phyloP scores from a whole-genome alignment of 2,329 filamentous ascomycete species.

The Hymenotorrendiella dingleyae region DNA sequence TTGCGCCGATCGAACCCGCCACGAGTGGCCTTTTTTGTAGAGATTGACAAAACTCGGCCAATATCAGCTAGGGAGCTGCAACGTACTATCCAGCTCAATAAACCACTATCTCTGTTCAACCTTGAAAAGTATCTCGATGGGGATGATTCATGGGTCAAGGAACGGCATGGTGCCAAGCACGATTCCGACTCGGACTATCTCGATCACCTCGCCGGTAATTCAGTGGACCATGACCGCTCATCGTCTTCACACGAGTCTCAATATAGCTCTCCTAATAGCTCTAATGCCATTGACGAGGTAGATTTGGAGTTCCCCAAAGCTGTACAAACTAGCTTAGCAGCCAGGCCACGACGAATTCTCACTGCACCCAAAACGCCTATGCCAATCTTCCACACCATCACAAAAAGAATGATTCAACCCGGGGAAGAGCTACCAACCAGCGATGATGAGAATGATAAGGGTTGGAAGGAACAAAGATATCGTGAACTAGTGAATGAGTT shows the following conservation, averaged over 20 bases:
- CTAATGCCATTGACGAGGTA: neutral
- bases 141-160: slow-evolving; percentile 41
- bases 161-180: slow-evolving; percentile 37
- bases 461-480: slow-evolving; percentile 27
- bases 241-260: slow-evolving; percentile 22
- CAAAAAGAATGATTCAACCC: slow-evolving; percentile 21
- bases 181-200: slow-evolving; percentile 20
- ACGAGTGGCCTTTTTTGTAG: slow-evolving; percentile 40
- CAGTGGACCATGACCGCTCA: too few relatives aligned
- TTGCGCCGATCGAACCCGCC: slow-evolving; percentile 14
- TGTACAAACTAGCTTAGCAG: neutral
- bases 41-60: slow-evolving; percentile 16
- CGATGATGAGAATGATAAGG: slow-evolving; percentile 28
- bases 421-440: slow-evolving; percentile 25
- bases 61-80: slow-evolving; percentile 26
- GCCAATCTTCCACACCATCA: slow-evolving; percentile 25
- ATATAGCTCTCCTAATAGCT: slow-evolving; percentile 25
- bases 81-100: slow-evolving; percentile 39
- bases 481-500: slow-evolving; percentile 27
- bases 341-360: slow-evolving; percentile 8
- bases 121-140: slow-evolving; percentile 39
- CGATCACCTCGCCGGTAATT: slow-evolving; percentile 13
- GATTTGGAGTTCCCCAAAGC: neutral
- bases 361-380: slow-evolving; percentile 17
- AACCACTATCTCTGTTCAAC: slow-evolving; percentile 39